phyloP scores from a whole-genome alignment of 331 rosid species.

The Pyracantha coccinea region DNA sequence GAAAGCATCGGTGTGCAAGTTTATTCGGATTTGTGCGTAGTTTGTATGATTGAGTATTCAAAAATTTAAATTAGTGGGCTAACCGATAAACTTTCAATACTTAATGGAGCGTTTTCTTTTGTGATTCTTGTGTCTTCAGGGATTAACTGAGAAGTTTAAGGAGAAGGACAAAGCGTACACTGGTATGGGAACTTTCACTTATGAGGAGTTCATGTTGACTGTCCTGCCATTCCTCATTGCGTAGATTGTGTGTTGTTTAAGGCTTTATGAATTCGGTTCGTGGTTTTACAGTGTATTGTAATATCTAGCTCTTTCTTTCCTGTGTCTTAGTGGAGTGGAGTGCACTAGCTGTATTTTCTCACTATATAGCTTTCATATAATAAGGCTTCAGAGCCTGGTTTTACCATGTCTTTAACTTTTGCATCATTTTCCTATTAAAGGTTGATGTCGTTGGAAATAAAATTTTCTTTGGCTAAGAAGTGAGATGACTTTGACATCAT shows the following conservation, averaged over 20 bases:
- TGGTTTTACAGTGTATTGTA: not conserved
- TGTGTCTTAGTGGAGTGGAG: not conserved
- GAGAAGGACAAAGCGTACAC: conserved; percentile 70
- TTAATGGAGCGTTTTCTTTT: not conserved
- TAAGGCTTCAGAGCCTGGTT: not conserved
- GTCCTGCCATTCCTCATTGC: conserved; percentile 86
- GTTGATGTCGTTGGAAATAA: not conserved
- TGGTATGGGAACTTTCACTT: conserved; percentile 73
- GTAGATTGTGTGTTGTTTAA: conserved; percentile 16
- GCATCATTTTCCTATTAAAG: not conserved
- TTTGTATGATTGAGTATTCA: not conserved
- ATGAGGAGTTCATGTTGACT: conserved; percentile 91
- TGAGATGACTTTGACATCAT: too few relatives aligned
- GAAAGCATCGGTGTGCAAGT: not conserved
- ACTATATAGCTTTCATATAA: not conserved
- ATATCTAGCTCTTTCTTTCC: not conserved
- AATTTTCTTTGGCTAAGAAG: too few relatives aligned
- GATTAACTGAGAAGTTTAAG: conserved; percentile 86
- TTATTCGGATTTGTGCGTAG: not conserved
- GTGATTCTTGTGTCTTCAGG: conserved; percentile 35
- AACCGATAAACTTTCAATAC: too few relatives aligned
- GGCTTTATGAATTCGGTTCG: not conserved
- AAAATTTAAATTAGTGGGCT: not conserved
- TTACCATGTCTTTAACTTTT: not conserved
- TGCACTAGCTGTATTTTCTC: not conserved